These are phyloP conservation scores for Trametes versicolor DNA, from an alignment of 1,284 basidiomycete genomes.

Conservation along the genomic window DNA sequence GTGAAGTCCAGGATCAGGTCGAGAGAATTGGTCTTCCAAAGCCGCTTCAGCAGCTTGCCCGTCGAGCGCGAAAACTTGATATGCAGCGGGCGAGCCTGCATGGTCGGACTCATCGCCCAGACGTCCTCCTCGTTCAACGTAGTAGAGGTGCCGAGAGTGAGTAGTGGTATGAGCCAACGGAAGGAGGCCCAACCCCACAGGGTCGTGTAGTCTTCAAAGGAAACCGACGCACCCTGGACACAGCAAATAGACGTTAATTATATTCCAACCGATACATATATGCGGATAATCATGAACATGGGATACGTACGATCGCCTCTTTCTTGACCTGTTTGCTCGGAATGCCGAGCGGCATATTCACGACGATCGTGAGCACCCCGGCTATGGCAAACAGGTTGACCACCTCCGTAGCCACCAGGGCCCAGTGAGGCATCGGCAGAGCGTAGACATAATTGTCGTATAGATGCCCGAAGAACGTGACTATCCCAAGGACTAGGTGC, in stretches of 20 bases:
- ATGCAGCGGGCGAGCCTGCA: constrained; percentile 75
- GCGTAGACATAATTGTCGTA: constrained; percentile 56
- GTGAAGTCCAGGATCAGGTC: constrained; percentile 78
- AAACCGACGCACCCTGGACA: constrained; percentile 58
- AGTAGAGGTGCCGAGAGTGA: constrained; percentile 65
- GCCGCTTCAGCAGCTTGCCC: constrained; percentile 66
- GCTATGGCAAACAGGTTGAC: constrained; percentile 54
- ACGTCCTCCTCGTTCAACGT: constrained; percentile 79
- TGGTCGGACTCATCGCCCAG: constrained; percentile 73
- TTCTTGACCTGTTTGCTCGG: constrained; percentile 59
- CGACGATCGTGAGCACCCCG: constrained; percentile 54
- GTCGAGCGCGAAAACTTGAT: constrained; percentile 61
- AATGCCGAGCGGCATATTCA: constrained; percentile 66
- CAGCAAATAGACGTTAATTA: neutral
- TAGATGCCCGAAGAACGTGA: constrained; percentile 58
- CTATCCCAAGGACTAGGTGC: constrained; percentile 51
- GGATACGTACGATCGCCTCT: constrained; percentile 58
- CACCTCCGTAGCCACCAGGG: constrained; percentile 46
- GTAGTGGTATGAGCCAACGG: constrained; percentile 78
- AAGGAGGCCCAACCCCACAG: constrained; percentile 84
- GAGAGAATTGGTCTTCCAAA: constrained; percentile 75
- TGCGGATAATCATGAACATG: neutral
- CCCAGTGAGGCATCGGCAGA: constrained; percentile 48
- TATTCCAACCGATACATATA: constrained; percentile 3
- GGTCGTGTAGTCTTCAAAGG: constrained; percentile 81